Evolutionary conservation across 257 asterid species (phyloP), one percentile per base, ranked within the genome.

Genomic region (Scutellaria minor): DNA sequence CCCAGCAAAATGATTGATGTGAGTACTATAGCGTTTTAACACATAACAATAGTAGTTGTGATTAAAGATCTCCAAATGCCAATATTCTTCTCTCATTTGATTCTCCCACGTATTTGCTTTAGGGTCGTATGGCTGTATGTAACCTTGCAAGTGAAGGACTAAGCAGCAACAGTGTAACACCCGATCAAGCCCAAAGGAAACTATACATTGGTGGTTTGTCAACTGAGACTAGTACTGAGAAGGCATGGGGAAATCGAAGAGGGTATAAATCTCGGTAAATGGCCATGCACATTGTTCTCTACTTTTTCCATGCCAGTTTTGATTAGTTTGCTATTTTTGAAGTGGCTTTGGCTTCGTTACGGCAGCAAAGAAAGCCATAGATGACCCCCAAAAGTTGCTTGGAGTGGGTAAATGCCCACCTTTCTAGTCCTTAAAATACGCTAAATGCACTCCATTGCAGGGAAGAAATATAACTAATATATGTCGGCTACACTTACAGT

Each of bases 41-140:
- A 31, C 37, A 31, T 31, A 31, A 27, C 44, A 57, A 22, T 55
- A 55, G 58, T 52, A 52, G 8, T 15, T 52, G 11, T 15, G 58
- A 15, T 52, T 37, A 20, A 59, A 42, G 46, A 51, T 70, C 35
- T 56, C 40, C 45, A 50, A 12, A 13, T 14, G 20, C 52, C 47
- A 0, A 48, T 11, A 5, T 22, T 40, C 42, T 39, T 24, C 71
- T 50, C 51, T 61, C 46, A 68, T 68, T 35, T 51, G 55, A 68
- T 68, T 74, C 14, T 65, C 62, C 12, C 66, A 7, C 27, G 15
- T 83, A 7, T 78, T 60, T 77, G 66, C 66, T 72, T 37, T 77
- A 92, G 96, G 96, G 98, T 65, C 96, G 96, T 71, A 81, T 92
- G 96, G 96, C 96, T 78, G 92, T 80, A 63, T 90, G 96, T 80